A percentile compares a stretch with the other conserved stretches of the same genome.
Evolutionary conservation across 2,329 filamentous ascomycete genomes (phyloP).

Genomic region (Cladophialophora chaetospira): DNA sequence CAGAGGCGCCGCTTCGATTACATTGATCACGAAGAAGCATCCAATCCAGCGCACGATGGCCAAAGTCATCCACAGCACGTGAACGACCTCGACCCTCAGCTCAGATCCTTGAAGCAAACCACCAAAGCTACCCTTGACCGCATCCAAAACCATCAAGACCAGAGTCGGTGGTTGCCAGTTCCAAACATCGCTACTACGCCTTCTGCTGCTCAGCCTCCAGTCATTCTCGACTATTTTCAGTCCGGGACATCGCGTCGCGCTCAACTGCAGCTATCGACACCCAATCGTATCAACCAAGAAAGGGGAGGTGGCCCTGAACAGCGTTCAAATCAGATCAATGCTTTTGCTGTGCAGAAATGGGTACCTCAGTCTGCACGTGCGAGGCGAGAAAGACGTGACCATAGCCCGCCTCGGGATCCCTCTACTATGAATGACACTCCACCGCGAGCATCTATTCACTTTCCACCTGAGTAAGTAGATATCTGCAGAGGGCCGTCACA

Average conservation of each 20-base stretch:
- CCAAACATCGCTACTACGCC: background rate
- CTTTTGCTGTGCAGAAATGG: constrained; percentile 1
- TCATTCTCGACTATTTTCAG: constrained; percentile 17
- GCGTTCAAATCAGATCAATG: background rate
- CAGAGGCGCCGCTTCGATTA: background rate
- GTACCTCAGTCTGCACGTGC: constrained; percentile 5
- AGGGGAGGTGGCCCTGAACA: too few relatives aligned
- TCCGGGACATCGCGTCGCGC: constrained; percentile 3
- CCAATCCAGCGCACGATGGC: background rate
- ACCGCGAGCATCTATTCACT: background rate
- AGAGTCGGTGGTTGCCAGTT: background rate
- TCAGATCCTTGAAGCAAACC: constrained; percentile 18
- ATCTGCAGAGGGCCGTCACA: background rate
- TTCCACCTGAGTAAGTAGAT: background rate
- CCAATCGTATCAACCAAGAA: background rate
- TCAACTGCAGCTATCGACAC: background rate
- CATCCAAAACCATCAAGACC: constrained; percentile 10
- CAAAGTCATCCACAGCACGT: background rate
- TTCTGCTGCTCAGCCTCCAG: background rate
- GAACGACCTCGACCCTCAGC: background rate
- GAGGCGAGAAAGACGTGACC: background rate
- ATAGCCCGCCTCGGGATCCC: background rate
- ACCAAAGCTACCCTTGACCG: constrained; percentile 23
- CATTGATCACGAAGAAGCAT: background rate
- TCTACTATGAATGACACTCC: background rate